Evolutionary conservation across 148 eudicot genomes (phyloP).

Genomic region (Talinum fruticosum): DNA sequence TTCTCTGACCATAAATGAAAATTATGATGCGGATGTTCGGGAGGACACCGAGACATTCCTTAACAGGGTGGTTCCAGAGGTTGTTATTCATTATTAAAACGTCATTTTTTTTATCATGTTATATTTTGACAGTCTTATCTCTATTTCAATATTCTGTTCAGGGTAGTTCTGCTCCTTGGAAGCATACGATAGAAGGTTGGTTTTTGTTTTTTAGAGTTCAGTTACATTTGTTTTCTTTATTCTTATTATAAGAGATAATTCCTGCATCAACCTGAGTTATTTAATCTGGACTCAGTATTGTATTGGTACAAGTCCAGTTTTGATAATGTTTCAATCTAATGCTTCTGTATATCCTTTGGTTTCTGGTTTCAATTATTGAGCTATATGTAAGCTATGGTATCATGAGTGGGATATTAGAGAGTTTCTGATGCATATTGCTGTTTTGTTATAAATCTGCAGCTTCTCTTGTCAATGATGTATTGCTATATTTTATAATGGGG

Average conservation of each 20-base stretch:
- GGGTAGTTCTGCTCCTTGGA: conserved; percentile 96
- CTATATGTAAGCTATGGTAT: neutral
- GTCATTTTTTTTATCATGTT: neutral
- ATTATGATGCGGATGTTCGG: conserved; percentile 88
- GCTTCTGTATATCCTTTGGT: neutral
- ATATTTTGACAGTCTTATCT: conserved; percentile 18
- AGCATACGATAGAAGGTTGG: conserved; percentile 88
- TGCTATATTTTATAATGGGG: neutral
- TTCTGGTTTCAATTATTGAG: neutral
- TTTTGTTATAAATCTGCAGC: neutral
- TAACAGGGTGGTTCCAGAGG: conserved; percentile 91
- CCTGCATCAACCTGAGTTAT: neutral
- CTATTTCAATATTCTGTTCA: conserved; percentile 32
- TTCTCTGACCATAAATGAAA: conserved; percentile 90
- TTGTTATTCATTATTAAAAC: conserved; percentile 20
- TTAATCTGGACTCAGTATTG: neutral
- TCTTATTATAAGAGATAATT: neutral
- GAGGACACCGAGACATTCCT: conserved; percentile 93
- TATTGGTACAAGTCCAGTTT: neutral
- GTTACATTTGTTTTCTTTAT: neutral
- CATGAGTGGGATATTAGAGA: neutral
- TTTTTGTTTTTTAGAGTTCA: neutral
- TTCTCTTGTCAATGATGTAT: neutral
- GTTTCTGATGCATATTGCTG: neutral
- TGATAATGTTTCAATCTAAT: too few species aligned